These are phyloP conservation scores for Keithomyces neogunnii DNA, from an alignment of 2,329 filamentous ascomycete genomes.

Conservation along the genomic window DNA sequence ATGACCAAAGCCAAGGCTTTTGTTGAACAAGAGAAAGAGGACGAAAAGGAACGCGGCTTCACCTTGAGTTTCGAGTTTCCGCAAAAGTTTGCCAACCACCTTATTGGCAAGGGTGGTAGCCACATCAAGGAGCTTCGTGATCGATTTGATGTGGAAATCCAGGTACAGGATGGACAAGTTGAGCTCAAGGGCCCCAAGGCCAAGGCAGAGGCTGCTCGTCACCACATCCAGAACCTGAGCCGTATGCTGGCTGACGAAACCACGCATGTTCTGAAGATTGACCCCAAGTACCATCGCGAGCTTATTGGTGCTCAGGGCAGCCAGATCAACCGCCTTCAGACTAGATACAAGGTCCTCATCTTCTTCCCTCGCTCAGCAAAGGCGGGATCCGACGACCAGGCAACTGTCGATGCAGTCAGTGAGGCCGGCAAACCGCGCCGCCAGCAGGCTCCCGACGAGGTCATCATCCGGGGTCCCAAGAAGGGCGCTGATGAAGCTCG, in stretches of 20 bases:
- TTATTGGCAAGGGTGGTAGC: slow-evolving; percentile 60
- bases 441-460: slow-evolving; percentile 78
- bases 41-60: slow-evolving; percentile 89
- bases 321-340: slow-evolving; percentile 87
- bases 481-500: slow-evolving; percentile 87
- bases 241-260: slow-evolving; percentile 87
- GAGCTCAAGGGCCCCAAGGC: slow-evolving; percentile 93
- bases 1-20: slow-evolving; percentile 68
- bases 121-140: slow-evolving; percentile 59
- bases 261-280: slow-evolving; percentile 79
- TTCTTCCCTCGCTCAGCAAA: slow-evolving; percentile 76
- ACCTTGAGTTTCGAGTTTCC: slow-evolving; percentile 85
- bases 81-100: slow-evolving; percentile 85
- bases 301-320: slow-evolving; percentile 82
- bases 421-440: slow-evolving; percentile 58
- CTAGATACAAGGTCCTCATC: slow-evolving; percentile 86
- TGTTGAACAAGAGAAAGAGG: slow-evolving; percentile 78
- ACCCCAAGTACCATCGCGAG: slow-evolving; percentile 88
- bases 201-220: slow-evolving; percentile 80
- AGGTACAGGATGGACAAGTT: slow-evolving; percentile 88
- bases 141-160: slow-evolving; percentile 65
- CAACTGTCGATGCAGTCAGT: slow-evolving; percentile 58
- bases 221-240: slow-evolving; percentile 69
- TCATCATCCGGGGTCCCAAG: slow-evolving; percentile 83
- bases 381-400: slow-evolving; percentile 56